Percentiles rank a stretch among this genome's conserved stretches.
Evolutionary conservation across 208 protist genomes (phyloP).

Genomic region (Acanthamoeba polyphaga): DNA sequence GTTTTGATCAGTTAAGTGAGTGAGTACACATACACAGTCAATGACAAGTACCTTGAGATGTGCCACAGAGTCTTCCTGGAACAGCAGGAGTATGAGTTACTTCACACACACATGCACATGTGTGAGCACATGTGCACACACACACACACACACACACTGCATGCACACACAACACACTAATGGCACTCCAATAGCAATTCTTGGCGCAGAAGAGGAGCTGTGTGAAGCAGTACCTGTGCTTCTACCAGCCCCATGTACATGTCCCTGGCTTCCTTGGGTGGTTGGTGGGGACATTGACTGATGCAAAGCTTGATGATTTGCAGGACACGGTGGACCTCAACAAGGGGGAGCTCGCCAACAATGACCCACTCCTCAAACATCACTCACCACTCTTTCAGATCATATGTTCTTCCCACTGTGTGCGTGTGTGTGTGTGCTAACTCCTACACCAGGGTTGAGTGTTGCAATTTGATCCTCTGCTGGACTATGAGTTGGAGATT

Average conservation of each 20-base stretch:
- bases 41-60: constrained; percentile 26
- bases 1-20: too few species aligned
- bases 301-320: too few species aligned
- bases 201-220: not conserved
- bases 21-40: too few species aligned
- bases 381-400: constrained; percentile 42
- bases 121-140: not conserved
- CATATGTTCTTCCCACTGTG: not conserved
- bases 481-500: not conserved
- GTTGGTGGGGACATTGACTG: not conserved
- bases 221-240: constrained; percentile 23
- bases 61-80: not conserved
- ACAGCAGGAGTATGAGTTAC: constrained; percentile 30
- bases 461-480: constrained; percentile 18
- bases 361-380: constrained; percentile 21
- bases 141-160: not conserved
- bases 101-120: not conserved
- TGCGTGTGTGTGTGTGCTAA: not conserved
- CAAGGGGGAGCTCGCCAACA: not conserved
- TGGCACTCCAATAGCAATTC: not conserved
- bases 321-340: constrained; percentile 35
- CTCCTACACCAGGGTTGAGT: not conserved
- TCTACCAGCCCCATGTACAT: constrained; percentile 33
- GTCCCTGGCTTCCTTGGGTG: too few species aligned
- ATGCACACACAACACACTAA: not conserved